Conservation (phyloP, 2,329 filamentous ascomycete species). For the Stemphylium vesicarium region DNA sequence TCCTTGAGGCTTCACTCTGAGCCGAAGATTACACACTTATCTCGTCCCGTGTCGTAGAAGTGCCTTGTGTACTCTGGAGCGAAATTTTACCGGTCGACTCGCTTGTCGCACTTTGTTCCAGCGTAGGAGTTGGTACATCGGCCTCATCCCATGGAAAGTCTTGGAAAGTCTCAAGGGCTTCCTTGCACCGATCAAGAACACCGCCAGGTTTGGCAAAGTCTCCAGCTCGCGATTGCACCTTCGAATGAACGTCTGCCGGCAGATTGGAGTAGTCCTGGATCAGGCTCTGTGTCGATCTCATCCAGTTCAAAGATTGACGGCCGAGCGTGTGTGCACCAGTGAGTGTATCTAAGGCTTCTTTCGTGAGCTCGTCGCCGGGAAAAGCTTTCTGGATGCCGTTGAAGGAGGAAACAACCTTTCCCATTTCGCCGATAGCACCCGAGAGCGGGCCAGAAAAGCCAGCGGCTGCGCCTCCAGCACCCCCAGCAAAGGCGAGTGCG, state of each 20-base stretch:
- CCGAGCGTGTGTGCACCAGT: constrained; percentile 13
- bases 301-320: constrained; percentile 15
- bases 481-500: constrained; percentile 9
- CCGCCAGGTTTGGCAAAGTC: constrained; percentile 5
- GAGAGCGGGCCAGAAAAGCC: constrained; percentile 9
- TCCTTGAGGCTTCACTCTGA: not conserved
- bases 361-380: constrained; percentile 3
- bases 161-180: constrained; percentile 14
- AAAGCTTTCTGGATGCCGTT: constrained; percentile 25
- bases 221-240: not conserved
- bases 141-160: constrained; percentile 21
- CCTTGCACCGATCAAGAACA: constrained; percentile 5
- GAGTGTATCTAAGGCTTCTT: constrained; percentile 5
- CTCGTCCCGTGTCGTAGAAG: not conserved
- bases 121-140: constrained; percentile 4
- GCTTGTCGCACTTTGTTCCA: not conserved
- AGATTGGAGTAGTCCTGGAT: constrained; percentile 14
- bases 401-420: constrained; percentile 13
- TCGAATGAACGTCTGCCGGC: constrained; percentile 6
- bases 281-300: constrained; percentile 16
- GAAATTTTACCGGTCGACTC: not conserved
- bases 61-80: not conserved
- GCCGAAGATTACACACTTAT: not conserved
- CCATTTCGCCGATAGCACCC: constrained; percentile 5
- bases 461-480: constrained; percentile 1